phyloP scores from a whole-genome alignment of 257 asterid species.

The Nicotiana noctiflora region DNA sequence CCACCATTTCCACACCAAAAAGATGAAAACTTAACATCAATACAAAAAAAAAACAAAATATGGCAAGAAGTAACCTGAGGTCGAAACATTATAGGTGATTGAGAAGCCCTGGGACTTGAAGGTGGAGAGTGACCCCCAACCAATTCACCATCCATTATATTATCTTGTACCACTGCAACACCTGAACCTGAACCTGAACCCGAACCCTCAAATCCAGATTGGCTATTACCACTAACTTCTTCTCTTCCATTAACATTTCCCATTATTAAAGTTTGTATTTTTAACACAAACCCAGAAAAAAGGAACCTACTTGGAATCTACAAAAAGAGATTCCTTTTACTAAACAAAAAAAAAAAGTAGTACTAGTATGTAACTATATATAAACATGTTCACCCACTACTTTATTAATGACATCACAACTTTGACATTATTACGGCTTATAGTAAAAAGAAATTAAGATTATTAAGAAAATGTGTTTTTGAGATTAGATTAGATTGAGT shows the following conservation, averaged over 20 bases:
- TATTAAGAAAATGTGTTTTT: neutral
- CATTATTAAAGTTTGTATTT: slow-evolving; percentile 38
- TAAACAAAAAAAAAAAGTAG: neutral
- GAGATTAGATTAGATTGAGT: neutral
- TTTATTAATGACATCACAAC: slow-evolving; percentile 4
- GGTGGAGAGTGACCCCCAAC: slow-evolving; percentile 93
- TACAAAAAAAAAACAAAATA: slow-evolving; percentile 3
- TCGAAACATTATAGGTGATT: slow-evolving; percentile 76
- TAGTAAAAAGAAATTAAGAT: neutral
- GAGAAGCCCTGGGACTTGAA: slow-evolving; percentile 87
- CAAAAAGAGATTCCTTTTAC: neutral
- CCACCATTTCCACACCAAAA: neutral
- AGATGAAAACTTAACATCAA: neutral
- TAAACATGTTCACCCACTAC: neutral
- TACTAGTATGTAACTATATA: neutral
- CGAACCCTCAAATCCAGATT: slow-evolving; percentile 35
- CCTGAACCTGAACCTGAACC: slow-evolving; percentile 10
- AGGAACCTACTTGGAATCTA: slow-evolving; percentile 2
- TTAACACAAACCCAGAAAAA: neutral
- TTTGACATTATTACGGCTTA: neutral
- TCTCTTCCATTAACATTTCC: slow-evolving; percentile 93
- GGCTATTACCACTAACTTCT: slow-evolving; percentile 52
- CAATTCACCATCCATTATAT: slow-evolving; percentile 35
- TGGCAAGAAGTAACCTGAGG: slow-evolving; percentile 59
- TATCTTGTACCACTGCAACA: slow-evolving; percentile 44